These are phyloP conservation scores for Penicillium oxalicum DNA, from an alignment of 2,329 filamentous ascomycete species.

Conservation along the genomic window DNA sequence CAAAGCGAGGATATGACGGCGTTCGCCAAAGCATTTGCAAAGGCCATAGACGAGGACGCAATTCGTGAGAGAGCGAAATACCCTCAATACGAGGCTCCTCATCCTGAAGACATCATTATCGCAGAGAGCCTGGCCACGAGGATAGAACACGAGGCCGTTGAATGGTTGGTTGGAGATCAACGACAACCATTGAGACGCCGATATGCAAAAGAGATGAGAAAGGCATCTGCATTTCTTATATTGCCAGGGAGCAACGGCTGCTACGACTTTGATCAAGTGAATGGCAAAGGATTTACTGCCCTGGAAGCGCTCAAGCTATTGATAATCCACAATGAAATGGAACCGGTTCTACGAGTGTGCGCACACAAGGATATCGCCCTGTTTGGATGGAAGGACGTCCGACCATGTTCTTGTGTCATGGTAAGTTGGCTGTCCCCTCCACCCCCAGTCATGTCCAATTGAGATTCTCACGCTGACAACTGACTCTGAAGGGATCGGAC, in stretches of 20 bases:
- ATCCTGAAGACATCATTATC: not conserved
- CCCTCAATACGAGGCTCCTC: not conserved
- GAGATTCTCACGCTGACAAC: not conserved
- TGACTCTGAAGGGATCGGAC: not conserved
- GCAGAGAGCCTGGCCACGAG: not conserved
- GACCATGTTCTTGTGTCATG: not conserved
- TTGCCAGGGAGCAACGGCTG: not conserved
- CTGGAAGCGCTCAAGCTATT: constrained; percentile 4
- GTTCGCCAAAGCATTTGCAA: not conserved
- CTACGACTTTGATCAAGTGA: not conserved
- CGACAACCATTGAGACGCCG: not conserved
- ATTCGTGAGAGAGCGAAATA: not conserved
- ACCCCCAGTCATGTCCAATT: not conserved
- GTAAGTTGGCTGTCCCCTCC: not conserved
- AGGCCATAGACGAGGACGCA: not conserved
- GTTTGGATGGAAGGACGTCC: not conserved
- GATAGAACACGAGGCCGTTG: not conserved
- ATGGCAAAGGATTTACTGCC: constrained; percentile 2
- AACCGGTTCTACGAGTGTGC: constrained; percentile 1
- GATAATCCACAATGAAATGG: constrained; percentile 3
- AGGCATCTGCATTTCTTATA: not conserved
- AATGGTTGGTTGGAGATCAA: not conserved
- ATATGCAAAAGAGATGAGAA: not conserved
- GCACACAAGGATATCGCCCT: not conserved
- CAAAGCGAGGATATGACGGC: not conserved